Conservation (phyloP, 1,139 yeast genomes). For the Blastobotrys raffinosifermentans region DNA sequence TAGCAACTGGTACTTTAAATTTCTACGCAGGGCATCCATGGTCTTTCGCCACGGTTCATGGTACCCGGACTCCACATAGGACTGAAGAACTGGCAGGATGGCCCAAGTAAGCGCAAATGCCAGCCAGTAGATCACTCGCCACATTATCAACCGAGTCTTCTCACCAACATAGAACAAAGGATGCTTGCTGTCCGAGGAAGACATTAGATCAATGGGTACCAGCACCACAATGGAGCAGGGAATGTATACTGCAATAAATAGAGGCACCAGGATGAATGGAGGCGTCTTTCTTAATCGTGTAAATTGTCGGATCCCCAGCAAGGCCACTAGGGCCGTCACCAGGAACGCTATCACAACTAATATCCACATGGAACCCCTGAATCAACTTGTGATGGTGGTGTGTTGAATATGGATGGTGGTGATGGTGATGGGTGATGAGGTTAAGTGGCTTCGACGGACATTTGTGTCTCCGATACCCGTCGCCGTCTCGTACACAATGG, state of each 20-base stretch:
- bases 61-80: constrained; percentile 67
- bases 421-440: too few relatives aligned
- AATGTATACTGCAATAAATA: constrained; percentile 44
- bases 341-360: constrained; percentile 33
- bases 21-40: constrained; percentile 51
- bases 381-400: too few relatives aligned
- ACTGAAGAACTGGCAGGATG: constrained; percentile 63
- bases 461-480: too few relatives aligned
- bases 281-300: constrained; percentile 37
- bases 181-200: constrained; percentile 28
- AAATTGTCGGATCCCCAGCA: constrained; percentile 34
- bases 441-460: too few relatives aligned
- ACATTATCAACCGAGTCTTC: constrained; percentile 46
- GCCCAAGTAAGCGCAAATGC: constrained; percentile 72
- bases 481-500: too few relatives aligned
- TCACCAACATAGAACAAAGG: constrained; percentile 41
- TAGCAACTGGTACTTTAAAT: constrained; percentile 55
- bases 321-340: constrained; percentile 31
- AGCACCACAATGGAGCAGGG: constrained; percentile 52
- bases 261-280: constrained; percentile 35
- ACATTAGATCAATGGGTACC: constrained; percentile 50
- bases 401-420: too few relatives aligned
- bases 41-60: constrained; percentile 43
- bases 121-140: constrained; percentile 78
- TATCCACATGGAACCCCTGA: too few relatives aligned